These are phyloP conservation scores for Tolypocladium amazonense DNA, from an alignment of 2,329 filamentous ascomycete species.

Conservation along the genomic window DNA sequence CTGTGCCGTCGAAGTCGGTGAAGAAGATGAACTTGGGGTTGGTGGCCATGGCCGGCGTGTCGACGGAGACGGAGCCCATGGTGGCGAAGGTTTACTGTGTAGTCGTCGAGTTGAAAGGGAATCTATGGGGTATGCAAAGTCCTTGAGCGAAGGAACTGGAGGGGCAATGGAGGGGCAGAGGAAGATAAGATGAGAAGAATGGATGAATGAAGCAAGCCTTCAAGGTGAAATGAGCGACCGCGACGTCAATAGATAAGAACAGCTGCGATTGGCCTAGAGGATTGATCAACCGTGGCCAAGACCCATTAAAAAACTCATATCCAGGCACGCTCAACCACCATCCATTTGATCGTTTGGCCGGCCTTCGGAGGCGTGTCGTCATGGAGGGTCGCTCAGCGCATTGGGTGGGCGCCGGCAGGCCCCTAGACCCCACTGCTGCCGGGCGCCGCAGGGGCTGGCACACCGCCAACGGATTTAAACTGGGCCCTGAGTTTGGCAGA, in stretches of 20 bases:
- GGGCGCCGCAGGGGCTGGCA: background rate
- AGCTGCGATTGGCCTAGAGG: background rate
- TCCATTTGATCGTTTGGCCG: background rate
- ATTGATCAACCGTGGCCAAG: background rate
- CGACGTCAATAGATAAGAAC: slow-evolving; percentile 1
- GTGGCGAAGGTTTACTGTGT: slow-evolving; percentile 3
- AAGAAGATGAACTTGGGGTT: slow-evolving; percentile 94
- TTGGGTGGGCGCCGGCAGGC: slow-evolving; percentile 1
- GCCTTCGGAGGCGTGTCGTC: slow-evolving; percentile 5
- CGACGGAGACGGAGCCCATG: slow-evolving; percentile 30
- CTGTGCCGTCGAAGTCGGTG: slow-evolving; percentile 96
- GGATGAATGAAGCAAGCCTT: background rate
- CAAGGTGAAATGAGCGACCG: background rate
- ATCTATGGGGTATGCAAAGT: too few species aligned
- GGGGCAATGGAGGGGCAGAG: slow-evolving; percentile 4
- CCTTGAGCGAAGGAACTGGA: background rate
- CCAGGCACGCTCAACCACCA: background rate
- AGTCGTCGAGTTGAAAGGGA: too few species aligned
- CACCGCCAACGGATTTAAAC: background rate
- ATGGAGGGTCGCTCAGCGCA: slow-evolving; percentile 4
- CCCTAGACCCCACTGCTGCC: background rate
- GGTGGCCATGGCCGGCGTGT: slow-evolving; percentile 48
- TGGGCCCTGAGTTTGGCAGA: background rate
- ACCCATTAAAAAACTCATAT: slow-evolving; percentile 3
- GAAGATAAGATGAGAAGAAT: background rate